A percentile compares a stretch with the other conserved stretches of the same genome.
Evolutionary conservation across 352 stramenopile species (phyloP).

Genomic region (Globisporangium megalacanthum): DNA sequence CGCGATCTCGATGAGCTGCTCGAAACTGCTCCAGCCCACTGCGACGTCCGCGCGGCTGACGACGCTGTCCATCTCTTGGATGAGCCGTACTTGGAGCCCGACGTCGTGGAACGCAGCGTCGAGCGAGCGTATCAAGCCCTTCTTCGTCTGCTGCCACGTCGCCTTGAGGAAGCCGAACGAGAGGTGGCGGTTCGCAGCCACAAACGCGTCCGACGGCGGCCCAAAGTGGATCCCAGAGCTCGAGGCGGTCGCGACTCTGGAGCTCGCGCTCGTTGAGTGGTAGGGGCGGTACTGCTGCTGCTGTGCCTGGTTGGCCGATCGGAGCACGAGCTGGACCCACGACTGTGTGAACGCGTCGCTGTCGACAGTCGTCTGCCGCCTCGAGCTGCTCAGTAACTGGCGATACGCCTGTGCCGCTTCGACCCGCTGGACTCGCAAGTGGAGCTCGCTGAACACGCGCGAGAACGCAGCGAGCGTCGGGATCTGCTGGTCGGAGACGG

Average conservation of each 20-base stretch:
- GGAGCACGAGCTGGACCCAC: slow-evolving; percentile 27
- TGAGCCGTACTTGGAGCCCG: slow-evolving; percentile 33
- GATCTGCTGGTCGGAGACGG: background rate
- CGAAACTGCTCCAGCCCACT: slow-evolving; percentile 25
- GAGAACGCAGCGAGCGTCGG: slow-evolving; percentile 22
- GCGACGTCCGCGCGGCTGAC: slow-evolving; percentile 6
- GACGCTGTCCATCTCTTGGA: slow-evolving; percentile 40
- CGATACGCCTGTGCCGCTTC: slow-evolving; percentile 32
- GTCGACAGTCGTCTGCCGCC: slow-evolving; percentile 7
- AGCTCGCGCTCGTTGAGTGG: background rate
- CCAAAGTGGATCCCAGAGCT: slow-evolving; percentile 27
- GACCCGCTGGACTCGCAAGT: slow-evolving; percentile 25
- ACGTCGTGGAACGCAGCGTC: slow-evolving; percentile 34
- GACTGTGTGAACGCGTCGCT: slow-evolving; percentile 19
- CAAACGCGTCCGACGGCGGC: slow-evolving; percentile 22
- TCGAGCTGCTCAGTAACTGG: slow-evolving; percentile 17
- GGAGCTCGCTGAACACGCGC: slow-evolving; percentile 21
- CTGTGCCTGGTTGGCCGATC: slow-evolving; percentile 30
- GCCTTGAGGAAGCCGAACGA: slow-evolving; percentile 28
- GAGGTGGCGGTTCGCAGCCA: slow-evolving; percentile 21
- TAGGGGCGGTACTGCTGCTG: slow-evolving; percentile 24
- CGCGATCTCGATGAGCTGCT: slow-evolving; percentile 38
- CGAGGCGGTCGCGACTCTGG: background rate
- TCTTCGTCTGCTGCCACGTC: slow-evolving; percentile 41
- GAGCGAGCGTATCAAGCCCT: slow-evolving; percentile 31